Percentiles rank a stretch among this genome's conserved stretches.
Evolutionary conservation across 164 flowering plant species (phyloP).

Genomic region (Brasenia schreberi): DNA sequence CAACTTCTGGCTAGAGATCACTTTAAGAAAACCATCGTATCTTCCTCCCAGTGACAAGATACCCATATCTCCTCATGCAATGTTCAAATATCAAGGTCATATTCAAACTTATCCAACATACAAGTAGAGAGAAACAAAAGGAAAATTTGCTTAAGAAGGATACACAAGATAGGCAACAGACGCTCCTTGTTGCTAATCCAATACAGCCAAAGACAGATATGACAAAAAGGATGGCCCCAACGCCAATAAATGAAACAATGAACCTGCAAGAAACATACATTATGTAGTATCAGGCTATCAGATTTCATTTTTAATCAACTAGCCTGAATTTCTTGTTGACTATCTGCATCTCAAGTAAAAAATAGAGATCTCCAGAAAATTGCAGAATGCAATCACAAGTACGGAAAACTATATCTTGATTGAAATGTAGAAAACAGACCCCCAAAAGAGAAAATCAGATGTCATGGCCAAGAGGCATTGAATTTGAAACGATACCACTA

Average conservation of each 20-base stretch:
- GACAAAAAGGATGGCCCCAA: slow-evolving; percentile 68
- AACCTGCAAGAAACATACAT: slow-evolving; percentile 49
- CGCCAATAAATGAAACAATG: slow-evolving; percentile 64
- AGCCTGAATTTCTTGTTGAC: neutral
- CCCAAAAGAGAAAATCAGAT: too few species aligned
- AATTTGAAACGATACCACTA: neutral
- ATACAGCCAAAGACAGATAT: slow-evolving; percentile 85
- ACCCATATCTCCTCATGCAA: neutral
- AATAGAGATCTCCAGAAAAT: neutral
- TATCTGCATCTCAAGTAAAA: neutral
- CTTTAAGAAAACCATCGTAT: neutral
- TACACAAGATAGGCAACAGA: slow-evolving; percentile 89
- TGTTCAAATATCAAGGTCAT: neutral
- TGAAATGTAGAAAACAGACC: too few species aligned
- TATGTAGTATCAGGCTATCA: neutral
- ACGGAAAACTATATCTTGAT: too few species aligned
- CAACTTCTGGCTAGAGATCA: neutral
- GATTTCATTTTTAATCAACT: neutral
- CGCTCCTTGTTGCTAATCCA: slow-evolving; percentile 57
- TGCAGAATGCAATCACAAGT: neutral
- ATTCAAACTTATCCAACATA: too few species aligned
- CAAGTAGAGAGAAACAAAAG: neutral
- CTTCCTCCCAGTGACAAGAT: too few species aligned
- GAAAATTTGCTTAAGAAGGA: slow-evolving; percentile 25
- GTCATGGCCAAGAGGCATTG: neutral